These are phyloP conservation scores for Wickerhamiella azymoides DNA, from an alignment of 805 yeast species.

Conservation along the genomic window DNA sequence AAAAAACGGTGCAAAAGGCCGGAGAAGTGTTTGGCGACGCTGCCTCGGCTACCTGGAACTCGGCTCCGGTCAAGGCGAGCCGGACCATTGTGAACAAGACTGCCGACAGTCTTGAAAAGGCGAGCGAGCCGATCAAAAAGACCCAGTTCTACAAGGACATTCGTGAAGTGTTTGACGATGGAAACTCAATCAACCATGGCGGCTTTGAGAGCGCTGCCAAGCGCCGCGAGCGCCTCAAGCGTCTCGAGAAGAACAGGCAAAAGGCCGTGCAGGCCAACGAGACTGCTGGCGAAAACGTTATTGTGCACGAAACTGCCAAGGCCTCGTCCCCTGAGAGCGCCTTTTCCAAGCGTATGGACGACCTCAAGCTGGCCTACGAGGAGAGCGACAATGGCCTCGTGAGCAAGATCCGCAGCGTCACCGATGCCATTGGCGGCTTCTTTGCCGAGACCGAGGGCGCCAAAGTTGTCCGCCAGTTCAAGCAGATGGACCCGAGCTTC, in stretches of 20 bases:
- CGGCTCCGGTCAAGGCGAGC: constrained; percentile 82
- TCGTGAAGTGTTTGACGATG: constrained; percentile 79
- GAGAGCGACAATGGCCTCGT: constrained; percentile 89
- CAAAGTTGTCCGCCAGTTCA: constrained; percentile 74
- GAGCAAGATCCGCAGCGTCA: constrained; percentile 60
- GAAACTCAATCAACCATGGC: constrained; percentile 79
- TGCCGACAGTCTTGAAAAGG: constrained; percentile 70
- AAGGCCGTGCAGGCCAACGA: constrained; percentile 54
- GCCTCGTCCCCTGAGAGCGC: constrained; percentile 56
- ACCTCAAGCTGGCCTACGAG: constrained; percentile 52
- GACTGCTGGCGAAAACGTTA: constrained; percentile 63
- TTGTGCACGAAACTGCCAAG: constrained; percentile 67
- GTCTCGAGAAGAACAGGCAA: constrained; percentile 30
- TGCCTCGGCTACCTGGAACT: constrained; percentile 90
- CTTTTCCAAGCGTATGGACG: constrained; percentile 49
- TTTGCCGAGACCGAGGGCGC: constrained; percentile 96
- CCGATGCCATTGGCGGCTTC: constrained; percentile 71
- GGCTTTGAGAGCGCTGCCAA: constrained; percentile 78
- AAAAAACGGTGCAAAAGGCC: constrained; percentile 67
- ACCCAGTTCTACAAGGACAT: constrained; percentile 84
- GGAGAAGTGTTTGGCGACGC: constrained; percentile 89
- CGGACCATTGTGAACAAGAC: constrained; percentile 69
- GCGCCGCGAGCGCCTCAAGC: constrained; percentile 59
- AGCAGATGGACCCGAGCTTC: constrained; percentile 81
- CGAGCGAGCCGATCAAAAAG: constrained; percentile 82